A percentile compares a stretch with the other conserved stretches of the same genome.
These are phyloP conservation scores for Talaromyces stipitatus DNA, from an alignment of 495 filamentous ascomycete species.

Conservation along the genomic window DNA sequence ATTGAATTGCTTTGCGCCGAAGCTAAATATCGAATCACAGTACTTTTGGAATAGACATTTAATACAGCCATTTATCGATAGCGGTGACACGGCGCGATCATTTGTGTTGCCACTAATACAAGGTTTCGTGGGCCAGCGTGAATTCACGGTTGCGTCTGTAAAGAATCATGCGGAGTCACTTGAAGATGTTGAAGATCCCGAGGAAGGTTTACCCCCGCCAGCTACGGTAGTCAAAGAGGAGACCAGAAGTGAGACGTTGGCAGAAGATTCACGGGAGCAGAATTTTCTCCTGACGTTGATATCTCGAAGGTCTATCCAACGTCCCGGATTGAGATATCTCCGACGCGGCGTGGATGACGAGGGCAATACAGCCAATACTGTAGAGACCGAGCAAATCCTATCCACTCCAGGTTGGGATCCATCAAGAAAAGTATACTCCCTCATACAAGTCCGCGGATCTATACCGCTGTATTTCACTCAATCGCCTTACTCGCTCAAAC, in stretches of 20 bases:
- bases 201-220: neutral
- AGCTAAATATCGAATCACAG: slow-evolving; percentile 28
- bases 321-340: slow-evolving; percentile 84
- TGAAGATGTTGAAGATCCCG: slow-evolving; percentile 11
- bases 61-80: slow-evolving; percentile 62
- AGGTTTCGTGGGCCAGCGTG: slow-evolving; percentile 85
- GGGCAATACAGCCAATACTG: slow-evolving; percentile 79
- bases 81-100: slow-evolving; percentile 47
- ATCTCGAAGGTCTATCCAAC: slow-evolving; percentile 72
- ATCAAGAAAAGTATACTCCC: slow-evolving; percentile 63
- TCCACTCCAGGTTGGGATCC: slow-evolving; percentile 55
- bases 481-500: slow-evolving; percentile 86
- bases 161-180: slow-evolving; percentile 12
- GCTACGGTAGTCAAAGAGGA: neutral
- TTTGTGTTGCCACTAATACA: slow-evolving; percentile 82
- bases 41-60: slow-evolving; percentile 90
- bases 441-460: slow-evolving; percentile 77
- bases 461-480: slow-evolving; percentile 93
- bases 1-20: neutral
- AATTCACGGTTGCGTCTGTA: slow-evolving; percentile 57
- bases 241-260: slow-evolving; percentile 1
- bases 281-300: slow-evolving; percentile 75
- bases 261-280: slow-evolving; percentile 16
- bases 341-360: slow-evolving; percentile 86
- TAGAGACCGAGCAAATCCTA: slow-evolving; percentile 91